A percentile compares a stretch with the other conserved stretches of the same genome.
Conservation (phyloP, 2,329 filamentous ascomycete genomes). For the Aureobasidium sp. region DNA sequence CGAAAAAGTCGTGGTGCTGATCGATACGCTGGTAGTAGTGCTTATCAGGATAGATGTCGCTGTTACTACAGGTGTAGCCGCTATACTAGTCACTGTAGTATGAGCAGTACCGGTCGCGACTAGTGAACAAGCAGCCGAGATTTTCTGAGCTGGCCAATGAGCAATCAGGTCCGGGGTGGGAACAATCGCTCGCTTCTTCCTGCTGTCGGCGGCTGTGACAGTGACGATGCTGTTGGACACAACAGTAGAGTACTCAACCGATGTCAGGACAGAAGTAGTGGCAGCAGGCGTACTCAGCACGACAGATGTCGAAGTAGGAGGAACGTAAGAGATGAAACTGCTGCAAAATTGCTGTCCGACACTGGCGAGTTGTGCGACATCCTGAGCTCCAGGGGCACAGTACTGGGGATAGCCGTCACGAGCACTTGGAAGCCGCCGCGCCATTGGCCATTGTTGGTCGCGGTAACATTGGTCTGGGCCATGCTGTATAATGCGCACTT, state of each 20-base stretch:
- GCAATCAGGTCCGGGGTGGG: neutral
- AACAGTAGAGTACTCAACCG: neutral
- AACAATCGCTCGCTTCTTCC: neutral
- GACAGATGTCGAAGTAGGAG: neutral
- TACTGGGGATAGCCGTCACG: neutral
- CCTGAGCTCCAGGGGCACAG: neutral
- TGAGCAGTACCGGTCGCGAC: neutral
- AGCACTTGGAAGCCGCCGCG: neutral
- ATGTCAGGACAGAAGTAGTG: neutral
- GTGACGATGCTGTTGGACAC: neutral
- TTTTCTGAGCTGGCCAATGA: neutral
- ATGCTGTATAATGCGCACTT: neutral
- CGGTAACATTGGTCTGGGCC: neutral
- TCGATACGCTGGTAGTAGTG: too few relatives aligned
- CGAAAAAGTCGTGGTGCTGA: too few relatives aligned
- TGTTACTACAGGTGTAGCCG: neutral
- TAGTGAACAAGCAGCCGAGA: neutral
- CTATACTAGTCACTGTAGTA: neutral
- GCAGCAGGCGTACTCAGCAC: neutral
- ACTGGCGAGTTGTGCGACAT: neutral
- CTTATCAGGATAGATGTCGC: neutral
- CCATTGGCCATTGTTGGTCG: constrained; percentile 6
- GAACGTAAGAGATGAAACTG: neutral
- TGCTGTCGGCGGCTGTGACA: too few relatives aligned
- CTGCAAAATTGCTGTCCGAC: neutral